phyloP scores from a whole-genome alignment of 148 eudicot species.

The Oxyria digyna region DNA sequence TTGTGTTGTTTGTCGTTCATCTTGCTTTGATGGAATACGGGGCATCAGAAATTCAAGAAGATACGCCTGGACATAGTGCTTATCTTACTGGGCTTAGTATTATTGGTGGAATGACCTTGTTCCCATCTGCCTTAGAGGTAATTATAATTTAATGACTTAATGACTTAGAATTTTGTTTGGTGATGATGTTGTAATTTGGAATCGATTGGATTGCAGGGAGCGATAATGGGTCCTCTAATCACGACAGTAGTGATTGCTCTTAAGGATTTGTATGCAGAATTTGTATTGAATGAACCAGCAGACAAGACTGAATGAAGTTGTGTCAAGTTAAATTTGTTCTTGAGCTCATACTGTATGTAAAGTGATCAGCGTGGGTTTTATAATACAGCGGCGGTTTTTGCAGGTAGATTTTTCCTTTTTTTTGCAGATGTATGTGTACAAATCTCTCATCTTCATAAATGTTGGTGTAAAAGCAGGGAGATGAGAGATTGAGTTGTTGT shows the following conservation, averaged over 20 bases:
- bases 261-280: slow-evolving; percentile 78
- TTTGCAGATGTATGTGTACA: background rate
- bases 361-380: background rate
- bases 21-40: slow-evolving; percentile 70
- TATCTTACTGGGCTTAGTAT: slow-evolving; percentile 93
- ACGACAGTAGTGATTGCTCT: slow-evolving; percentile 86
- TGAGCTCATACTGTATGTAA: background rate
- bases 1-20: slow-evolving; percentile 50
- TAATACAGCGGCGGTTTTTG: background rate
- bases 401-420: background rate
- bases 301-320: slow-evolving; percentile 14
- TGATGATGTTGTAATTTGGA: background rate
- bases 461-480: background rate
- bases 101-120: slow-evolving; percentile 91
- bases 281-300: slow-evolving; percentile 62
- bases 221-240: slow-evolving; percentile 91
- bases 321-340: too few relatives aligned
- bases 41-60: slow-evolving; percentile 58
- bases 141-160: too few relatives aligned
- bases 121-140: slow-evolving; percentile 75
- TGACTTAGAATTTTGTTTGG: background rate
- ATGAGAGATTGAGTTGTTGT: background rate
- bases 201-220: slow-evolving; percentile 40
- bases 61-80: slow-evolving; percentile 65
- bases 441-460: background rate